A percentile compares a stretch with the other conserved stretches of the same genome.
These are phyloP conservation scores for Geranium brycei DNA, from an alignment of 345 rosid genomes.

Conservation along the genomic window DNA sequence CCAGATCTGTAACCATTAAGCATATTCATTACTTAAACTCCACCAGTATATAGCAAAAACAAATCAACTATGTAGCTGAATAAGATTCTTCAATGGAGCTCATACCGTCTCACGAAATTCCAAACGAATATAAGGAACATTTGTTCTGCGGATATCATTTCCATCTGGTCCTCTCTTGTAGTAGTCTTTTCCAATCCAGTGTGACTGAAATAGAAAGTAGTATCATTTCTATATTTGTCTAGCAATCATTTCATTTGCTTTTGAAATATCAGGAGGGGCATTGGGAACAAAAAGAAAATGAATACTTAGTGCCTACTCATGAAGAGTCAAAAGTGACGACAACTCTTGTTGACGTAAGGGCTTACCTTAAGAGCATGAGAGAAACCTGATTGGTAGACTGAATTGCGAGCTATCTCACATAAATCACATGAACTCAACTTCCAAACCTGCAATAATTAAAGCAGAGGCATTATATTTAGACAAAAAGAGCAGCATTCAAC, in stretches of 20 bases:
- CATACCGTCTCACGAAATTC: slow-evolving; percentile 85
- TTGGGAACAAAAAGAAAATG: background rate
- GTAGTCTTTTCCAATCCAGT: slow-evolving; percentile 90
- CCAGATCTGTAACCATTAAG: slow-evolving; percentile 52
- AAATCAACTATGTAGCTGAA: too few species aligned
- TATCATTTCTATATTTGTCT: background rate
- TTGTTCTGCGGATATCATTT: slow-evolving; percentile 81
- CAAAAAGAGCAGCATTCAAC: background rate
- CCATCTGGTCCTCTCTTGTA: slow-evolving; percentile 94
- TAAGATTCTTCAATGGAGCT: background rate
- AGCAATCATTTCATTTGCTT: background rate
- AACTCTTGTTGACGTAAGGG: background rate
- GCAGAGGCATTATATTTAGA: background rate
- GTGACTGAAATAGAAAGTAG: slow-evolving; percentile 43
- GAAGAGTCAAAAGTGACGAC: background rate
- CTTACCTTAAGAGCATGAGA: slow-evolving; percentile 93
- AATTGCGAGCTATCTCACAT: slow-evolving; percentile 96
- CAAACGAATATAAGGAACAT: slow-evolving; percentile 91
- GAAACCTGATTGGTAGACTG: slow-evolving; percentile 95
- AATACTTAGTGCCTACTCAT: background rate
- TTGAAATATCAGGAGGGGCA: background rate
- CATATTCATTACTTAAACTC: background rate
- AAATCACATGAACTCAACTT: slow-evolving; percentile 95
- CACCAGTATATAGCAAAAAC: too few species aligned
- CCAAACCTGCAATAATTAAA: slow-evolving; percentile 52